A percentile compares a stretch with the other conserved stretches of the same genome.
Evolutionary conservation across 768 basidiomycete genomes (phyloP).

Genomic region (Boletus sensibilis): DNA sequence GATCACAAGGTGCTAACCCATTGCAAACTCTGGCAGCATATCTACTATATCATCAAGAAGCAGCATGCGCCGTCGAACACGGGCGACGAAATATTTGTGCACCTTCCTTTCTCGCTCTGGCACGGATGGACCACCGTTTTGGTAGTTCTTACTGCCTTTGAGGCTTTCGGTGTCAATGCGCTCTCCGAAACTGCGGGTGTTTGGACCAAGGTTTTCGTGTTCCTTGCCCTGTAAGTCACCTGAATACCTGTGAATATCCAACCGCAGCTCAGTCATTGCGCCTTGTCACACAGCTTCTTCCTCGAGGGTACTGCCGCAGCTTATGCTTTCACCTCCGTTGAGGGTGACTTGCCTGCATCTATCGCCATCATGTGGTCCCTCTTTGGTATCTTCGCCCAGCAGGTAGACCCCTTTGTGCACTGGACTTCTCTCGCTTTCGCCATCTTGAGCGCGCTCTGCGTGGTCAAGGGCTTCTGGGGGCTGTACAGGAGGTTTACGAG

Average conservation of each 20-base stretch:
- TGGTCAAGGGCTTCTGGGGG: constrained; percentile 72
- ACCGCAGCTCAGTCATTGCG: constrained; percentile 5
- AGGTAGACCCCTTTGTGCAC: constrained; percentile 73
- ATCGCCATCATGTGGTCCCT: constrained; percentile 92
- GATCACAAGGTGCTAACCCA: constrained; percentile 15
- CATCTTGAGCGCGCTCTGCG: constrained; percentile 81
- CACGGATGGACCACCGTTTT: constrained; percentile 91
- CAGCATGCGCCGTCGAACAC: constrained; percentile 61
- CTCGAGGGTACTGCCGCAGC: constrained; percentile 89
- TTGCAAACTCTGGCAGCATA: constrained; percentile 50
- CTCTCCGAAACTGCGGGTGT: constrained; percentile 63
- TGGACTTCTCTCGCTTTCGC: constrained; percentile 87
- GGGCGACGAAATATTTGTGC: constrained; percentile 84
- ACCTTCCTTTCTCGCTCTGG: constrained; percentile 94
- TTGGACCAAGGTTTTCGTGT: constrained; percentile 94
- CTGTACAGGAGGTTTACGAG: constrained; percentile 44
- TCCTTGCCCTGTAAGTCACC: constrained; percentile 73
- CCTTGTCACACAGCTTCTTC: constrained; percentile 61
- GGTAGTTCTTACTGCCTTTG: constrained; percentile 77
- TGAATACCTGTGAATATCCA: neutral
- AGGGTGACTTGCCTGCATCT: constrained; percentile 91
- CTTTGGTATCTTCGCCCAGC: constrained; percentile 86
- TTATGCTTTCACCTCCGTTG: constrained; percentile 86
- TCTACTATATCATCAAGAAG: constrained; percentile 95
- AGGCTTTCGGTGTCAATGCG: constrained; percentile 85